Conservation (phyloP, 2,329 filamentous ascomycete species). For the Aspergillus floridensis region DNA sequence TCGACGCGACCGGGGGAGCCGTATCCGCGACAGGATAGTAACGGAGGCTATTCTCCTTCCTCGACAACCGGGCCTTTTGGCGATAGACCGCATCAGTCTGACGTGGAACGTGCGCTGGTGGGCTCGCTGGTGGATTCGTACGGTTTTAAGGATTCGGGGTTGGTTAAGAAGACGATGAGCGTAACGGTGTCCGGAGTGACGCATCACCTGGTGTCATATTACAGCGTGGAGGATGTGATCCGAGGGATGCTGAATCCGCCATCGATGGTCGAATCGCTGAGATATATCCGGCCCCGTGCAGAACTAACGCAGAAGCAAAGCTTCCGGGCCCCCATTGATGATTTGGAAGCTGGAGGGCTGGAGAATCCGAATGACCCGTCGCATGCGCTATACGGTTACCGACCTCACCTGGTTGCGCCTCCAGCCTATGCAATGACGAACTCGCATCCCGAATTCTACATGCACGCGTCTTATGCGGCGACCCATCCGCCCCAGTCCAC, state of each 20-base stretch:
- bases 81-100: slow-evolving; percentile 42
- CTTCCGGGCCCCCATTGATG: slow-evolving; percentile 65
- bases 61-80: slow-evolving; percentile 34
- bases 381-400: slow-evolving; percentile 42
- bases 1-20: slow-evolving; percentile 52
- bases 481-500: slow-evolving; percentile 35
- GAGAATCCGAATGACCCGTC: slow-evolving; percentile 41
- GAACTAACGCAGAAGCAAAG: slow-evolving; percentile 63
- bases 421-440: slow-evolving; percentile 37
- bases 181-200: slow-evolving; percentile 70
- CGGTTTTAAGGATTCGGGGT: slow-evolving; percentile 74
- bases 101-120: slow-evolving; percentile 61
- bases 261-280: slow-evolving; percentile 52
- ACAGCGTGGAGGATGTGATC: slow-evolving; percentile 76
- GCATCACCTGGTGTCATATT: slow-evolving; percentile 88
- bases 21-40: slow-evolving; percentile 47
- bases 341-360: slow-evolving; percentile 49
- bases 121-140: slow-evolving; percentile 89
- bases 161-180: slow-evolving; percentile 92
- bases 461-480: slow-evolving; percentile 35
- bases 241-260: slow-evolving; percentile 59
- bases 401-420: slow-evolving; percentile 35
- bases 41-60: slow-evolving; percentile 42
- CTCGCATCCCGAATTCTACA: slow-evolving; percentile 37
- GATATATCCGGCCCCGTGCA: slow-evolving; percentile 53